phyloP scores from a whole-genome alignment of 2,329 filamentous ascomycete genomes.

The Malbranchea zuffiana region DNA sequence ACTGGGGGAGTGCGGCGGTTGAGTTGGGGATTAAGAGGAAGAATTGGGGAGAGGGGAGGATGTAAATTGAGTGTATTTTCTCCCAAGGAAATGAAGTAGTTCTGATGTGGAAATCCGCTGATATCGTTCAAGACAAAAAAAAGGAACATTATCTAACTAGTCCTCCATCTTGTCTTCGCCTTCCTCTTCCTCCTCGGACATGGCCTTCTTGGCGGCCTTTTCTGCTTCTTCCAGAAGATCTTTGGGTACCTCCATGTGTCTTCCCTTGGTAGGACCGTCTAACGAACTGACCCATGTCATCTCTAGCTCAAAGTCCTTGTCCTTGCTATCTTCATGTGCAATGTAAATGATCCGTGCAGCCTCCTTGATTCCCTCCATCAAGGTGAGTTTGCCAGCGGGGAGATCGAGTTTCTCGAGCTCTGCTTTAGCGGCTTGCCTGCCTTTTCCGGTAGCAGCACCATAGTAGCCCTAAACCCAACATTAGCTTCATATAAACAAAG shows the following conservation, averaged over 20 bases:
- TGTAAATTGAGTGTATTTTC: constrained; percentile 19
- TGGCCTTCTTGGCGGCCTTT: constrained; percentile 76
- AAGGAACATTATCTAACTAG: constrained; percentile 34
- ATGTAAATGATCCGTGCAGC: constrained; percentile 95
- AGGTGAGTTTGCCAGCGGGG: constrained; percentile 59
- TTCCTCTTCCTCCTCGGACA: constrained; percentile 77
- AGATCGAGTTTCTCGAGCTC: constrained; percentile 97
- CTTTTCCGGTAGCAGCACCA: constrained; percentile 93
- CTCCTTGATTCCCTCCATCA: constrained; percentile 87
- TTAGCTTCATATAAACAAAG: constrained; percentile 8
- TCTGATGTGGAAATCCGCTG: background rate
- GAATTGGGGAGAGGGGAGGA: constrained; percentile 65
- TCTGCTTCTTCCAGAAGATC: constrained; percentile 85
- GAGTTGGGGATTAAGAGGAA: constrained; percentile 83
- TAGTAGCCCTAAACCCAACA: constrained; percentile 64
- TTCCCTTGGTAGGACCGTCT: constrained; percentile 80
- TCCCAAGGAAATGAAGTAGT: background rate
- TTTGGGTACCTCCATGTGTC: constrained; percentile 87
- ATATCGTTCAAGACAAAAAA: background rate
- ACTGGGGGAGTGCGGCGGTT: constrained; percentile 90
- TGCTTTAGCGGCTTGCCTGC: constrained; percentile 89
- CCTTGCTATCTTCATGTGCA: constrained; percentile 97
- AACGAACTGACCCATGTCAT: constrained; percentile 93
- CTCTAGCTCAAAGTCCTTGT: constrained; percentile 98
- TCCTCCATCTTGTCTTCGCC: constrained; percentile 82